Base-by-base conservation (phyloP, 1,139 yeast genomes). In the Arxiozyma telluris region DNA sequence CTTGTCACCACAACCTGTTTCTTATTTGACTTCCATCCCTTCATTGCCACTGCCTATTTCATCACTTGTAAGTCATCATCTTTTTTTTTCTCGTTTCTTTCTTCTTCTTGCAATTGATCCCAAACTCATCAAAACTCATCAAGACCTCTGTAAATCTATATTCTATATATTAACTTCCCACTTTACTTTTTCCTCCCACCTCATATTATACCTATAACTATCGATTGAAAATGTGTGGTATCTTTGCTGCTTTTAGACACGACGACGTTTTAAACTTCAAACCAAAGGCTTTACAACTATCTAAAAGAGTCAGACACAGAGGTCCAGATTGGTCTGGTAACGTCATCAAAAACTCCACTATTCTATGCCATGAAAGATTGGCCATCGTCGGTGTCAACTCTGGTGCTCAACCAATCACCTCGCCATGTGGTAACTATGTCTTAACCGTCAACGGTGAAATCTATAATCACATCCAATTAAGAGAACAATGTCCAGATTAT, bases 271-370 rank as follows among this genome's bases (percentile, higher is more conserved):
- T 85, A 65, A 75, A 78, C 56, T 93, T 88, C 79, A 93, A 91
- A 74, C 80, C 84, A 56, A 84, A 83, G 69, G 98, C 98, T 50
- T 78, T 93, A 61, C 94, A 88, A 71, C 80, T 88, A 69, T 81
- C 98, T 60, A 91, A 90, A 74, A 80, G 90, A 73, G 85, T 91
- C 71, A 86, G 98, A 76, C 98, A 93, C 74, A 86, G 98, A 75
- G 98, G 98, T 65, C 98, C 98, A 62, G 98, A 93, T 75, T 93
- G 98, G 98, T 82, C 91, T 49, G 98, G 98, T 67, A 90, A 89
- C 82, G 72, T 80, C 61, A 76, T 80, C 61, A 82, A 83, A 68
- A 88, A 89, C 81, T 73, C 77, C 61, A 88, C 97, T 53, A 84
- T 86, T 60, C 75, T 93, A 64, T 83, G 87, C 64, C 98, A 93